These are phyloP conservation scores for Ganoderma lucidum DNA, from an alignment of 1,284 basidiomycete species.

Conservation along the genomic window DNA sequence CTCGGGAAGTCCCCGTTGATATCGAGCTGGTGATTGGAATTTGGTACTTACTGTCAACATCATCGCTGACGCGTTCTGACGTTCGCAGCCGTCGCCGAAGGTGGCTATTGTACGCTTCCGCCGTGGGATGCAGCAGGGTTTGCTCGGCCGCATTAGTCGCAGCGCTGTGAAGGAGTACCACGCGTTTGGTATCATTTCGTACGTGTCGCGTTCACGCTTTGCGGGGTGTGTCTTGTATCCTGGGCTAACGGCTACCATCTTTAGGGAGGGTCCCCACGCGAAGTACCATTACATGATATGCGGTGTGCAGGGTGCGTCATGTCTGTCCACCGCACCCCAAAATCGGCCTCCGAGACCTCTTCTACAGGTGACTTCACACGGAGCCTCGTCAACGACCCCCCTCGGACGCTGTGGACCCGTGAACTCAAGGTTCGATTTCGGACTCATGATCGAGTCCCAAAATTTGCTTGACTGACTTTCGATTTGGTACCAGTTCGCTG, in stretches of 20 bases:
- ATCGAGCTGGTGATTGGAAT: slow-evolving; percentile 69
- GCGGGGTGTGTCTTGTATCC: slow-evolving; percentile 16
- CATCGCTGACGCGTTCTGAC: slow-evolving; percentile 12
- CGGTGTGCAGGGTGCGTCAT: slow-evolving; percentile 69
- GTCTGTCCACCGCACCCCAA: slow-evolving; percentile 9
- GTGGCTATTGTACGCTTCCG: slow-evolving; percentile 66
- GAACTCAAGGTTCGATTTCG: slow-evolving; percentile 65
- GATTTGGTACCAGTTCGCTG: slow-evolving; percentile 62
- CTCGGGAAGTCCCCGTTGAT: slow-evolving; percentile 75
- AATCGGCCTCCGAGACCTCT: slow-evolving; percentile 16
- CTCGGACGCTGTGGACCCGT: slow-evolving; percentile 74
- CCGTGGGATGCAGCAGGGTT: slow-evolving; percentile 71
- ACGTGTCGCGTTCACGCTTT: slow-evolving; percentile 32
- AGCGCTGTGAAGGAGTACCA: slow-evolving; percentile 68
- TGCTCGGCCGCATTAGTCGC: slow-evolving; percentile 64
- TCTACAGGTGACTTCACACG: slow-evolving; percentile 71
- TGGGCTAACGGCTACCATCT: slow-evolving; percentile 23
- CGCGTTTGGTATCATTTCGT: slow-evolving; percentile 68
- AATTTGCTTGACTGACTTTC: slow-evolving; percentile 10
- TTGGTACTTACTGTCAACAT: background rate
- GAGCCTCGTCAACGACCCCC: slow-evolving; percentile 72
- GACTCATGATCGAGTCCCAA: slow-evolving; percentile 12
- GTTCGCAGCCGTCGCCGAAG: slow-evolving; percentile 62
- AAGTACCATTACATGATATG: slow-evolving; percentile 81
- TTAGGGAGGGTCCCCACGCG: slow-evolving; percentile 70